Base-by-base conservation (phyloP, 1,139 yeast species). In the Protomyces arabidopsidicola region DNA sequence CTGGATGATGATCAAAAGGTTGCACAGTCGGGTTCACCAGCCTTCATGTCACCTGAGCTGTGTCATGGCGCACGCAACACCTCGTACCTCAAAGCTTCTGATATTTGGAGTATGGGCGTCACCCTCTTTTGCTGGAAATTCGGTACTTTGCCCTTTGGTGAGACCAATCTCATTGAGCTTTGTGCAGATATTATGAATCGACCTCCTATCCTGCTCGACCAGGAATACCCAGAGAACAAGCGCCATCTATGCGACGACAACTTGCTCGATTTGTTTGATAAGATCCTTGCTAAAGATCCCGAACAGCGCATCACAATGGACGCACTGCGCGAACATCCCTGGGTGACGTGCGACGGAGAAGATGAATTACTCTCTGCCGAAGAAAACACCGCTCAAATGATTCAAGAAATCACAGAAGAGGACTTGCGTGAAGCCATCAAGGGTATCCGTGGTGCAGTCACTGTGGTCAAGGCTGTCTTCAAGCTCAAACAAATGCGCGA, bases 101-200 rank as follows among this genome's bases (percentile, higher is more conserved):
- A 87, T 72, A 81, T 87, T 24, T 87, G 95, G 95, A 84, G 90
- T 10, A 77, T 87, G 71, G 95, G 95, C 0, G 88, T 89, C 2
- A 86, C 90, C 0, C 71, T 78, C 20, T 78, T 72, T 67, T 74
- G 75, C 66, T 71, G 77, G 69, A 62, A 70, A 22, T 75, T 72
- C 61, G 79, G 80, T 8, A 68, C 69, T 34, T 71, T 78, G 59
- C 81, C 81, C n/a, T 78, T 78, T 68, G 70, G 71, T 27, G 73
- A 75, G 6, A 71, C 70, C 36, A 71, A 71, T 31, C 77, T 86
- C 27, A 77, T 82, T 6, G 90, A 84, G 68, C 75, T 87, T 65
- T 80, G 73, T 64, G 70, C 69, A 16, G 66, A 67, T 36, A 76
- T 78, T 55, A 66, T 73, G 50, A 65, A 69, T 20, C 68, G 69